Base-by-base conservation (phyloP, 257 asterid species). In the Ehretia macrophylla region DNA sequence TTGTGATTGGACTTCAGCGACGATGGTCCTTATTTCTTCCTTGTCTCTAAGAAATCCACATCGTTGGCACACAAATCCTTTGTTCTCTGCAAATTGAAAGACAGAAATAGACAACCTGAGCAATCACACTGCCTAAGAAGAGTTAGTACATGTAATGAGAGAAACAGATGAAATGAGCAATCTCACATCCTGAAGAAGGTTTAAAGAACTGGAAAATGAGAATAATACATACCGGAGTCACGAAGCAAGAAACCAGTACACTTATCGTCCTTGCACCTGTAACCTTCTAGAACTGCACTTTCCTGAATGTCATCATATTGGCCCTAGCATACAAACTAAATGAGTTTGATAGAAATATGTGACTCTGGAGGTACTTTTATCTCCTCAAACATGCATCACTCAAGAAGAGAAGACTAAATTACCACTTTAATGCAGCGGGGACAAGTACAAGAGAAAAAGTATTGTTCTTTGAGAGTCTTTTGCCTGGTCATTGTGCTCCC, bases 401-500 rank as follows among this genome's bases (percentile, higher is more conserved):
- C 19, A 54, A 40, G 44, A 66, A 51, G 62, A 62, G 32, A 35
- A 37, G 17, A n/a, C n/a, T n/a, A 56, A 75, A 13, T 17, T 83
- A 93, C 99, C 99, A 81, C 51, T 64, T 80, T 75, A 70, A 67
- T 64, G 85, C 99, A 93, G 58, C 86, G 81, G 56, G 87, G 67
- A 72, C 99, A 93, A 66, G 80, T 51, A 68, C 99, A 93, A 50
- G 82, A 63, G 77, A 93, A 93, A 72, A 81, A 83, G 77, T 93
- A 93, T 58, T 93, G 99, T 64, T 89, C 95, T 81, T 83, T 86
- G 65, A 93, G 95, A 63, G 94, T 70, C 74, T 89, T 83, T 79
- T 83, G 89, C 71, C 99, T 90, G 64, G 92, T 83, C 32, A 62
- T 42, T 22, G 97, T 89, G 87, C 96, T 93, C 80, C 95, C 99